Base-by-base conservation (phyloP, 2,329 filamentous ascomycete genomes). In the Aspergillus eucalypticola region DNA sequence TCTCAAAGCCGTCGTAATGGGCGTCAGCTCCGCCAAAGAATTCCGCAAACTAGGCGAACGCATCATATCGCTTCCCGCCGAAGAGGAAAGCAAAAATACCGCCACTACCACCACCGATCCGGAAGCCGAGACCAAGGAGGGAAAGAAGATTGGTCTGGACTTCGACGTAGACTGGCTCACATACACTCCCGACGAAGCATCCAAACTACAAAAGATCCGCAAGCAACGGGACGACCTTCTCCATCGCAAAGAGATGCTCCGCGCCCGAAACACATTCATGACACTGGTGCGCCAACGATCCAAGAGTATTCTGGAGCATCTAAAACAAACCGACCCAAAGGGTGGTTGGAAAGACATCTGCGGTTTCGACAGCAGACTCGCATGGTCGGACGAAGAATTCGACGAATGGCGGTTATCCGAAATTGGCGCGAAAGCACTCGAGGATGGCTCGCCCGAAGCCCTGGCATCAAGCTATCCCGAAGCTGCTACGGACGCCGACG, bases 381-480 rank as follows among this genome's bases (percentile, higher is more conserved):
- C 78, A 0, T 82, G 80, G 79, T 76, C 75, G 2, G 80, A 82
- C 56, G 77, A 79, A 51, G 79, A 81, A 62, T 82, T 82, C 60
- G 73, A 78, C 38, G 75, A 77, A 29, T 82, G 80, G 80, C 74
- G 79, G 21, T 60, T 74, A 10, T 76, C 73, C 0, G 70, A 72
- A 7, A 66, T 66, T 15, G 80, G 76, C 15, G 72, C 71, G 59
- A 75, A 70, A 56, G 73, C 76, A 7, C 73, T 82, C 0, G 67
- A 73, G 8, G 74, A 78, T n/a, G 73, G 73, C 7, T 73, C 72
- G 3, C 67, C 74, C 8, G 72, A 75, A 54, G 66, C 73, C 1
- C 67, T 75, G 21, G 70, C 68, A 32, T 61, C 64, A 8, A 69
- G 68, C 54, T 68, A 69, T 44, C 68, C 67, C 4, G 54, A 62